Percentiles rank a stretch among this genome's conserved stretches.
Evolutionary conservation across 176 grass and related monocot species (phyloP).

Genomic region (Poa annua): DNA sequence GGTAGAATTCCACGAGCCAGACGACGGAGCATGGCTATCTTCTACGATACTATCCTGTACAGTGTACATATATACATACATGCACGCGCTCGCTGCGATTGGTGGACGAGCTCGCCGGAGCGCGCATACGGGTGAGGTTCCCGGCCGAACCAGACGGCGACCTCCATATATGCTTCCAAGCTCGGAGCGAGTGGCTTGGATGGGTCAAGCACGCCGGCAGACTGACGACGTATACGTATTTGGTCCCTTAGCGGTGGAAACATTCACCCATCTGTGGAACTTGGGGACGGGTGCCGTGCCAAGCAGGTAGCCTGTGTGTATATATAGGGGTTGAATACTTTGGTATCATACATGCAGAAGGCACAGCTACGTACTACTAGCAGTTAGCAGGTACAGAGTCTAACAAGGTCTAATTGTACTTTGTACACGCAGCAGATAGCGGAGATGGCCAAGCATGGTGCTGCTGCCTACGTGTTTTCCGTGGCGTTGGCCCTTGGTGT

Average conservation of each 20-base stretch:
- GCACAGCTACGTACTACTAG: not conserved
- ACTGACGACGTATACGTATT: not conserved
- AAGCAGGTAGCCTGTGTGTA: not conserved
- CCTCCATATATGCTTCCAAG: not conserved
- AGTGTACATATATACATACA: not conserved
- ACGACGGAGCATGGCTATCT: not conserved
- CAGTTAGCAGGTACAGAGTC: not conserved
- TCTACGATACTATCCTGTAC: not conserved
- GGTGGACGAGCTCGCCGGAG: not conserved
- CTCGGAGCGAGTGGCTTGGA: not conserved
- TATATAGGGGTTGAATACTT: slow-evolving; percentile 9
- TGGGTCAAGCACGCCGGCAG: not conserved
- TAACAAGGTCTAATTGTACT: too few relatives aligned
- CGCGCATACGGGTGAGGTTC: not conserved
- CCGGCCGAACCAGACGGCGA: not conserved
- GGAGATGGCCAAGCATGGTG: slow-evolving; percentile 11
- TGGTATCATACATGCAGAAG: slow-evolving; percentile 19
- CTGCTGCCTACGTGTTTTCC: slow-evolving; percentile 14
- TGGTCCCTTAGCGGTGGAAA: not conserved
- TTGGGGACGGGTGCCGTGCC: not conserved
- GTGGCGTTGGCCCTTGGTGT: slow-evolving; percentile 39
- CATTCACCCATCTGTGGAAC: not conserved
- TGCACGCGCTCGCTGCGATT: not conserved
- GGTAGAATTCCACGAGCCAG: not conserved
- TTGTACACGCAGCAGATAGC: not conserved